Base-by-base conservation (phyloP, 202 grass and related monocot genomes). In the Digitaria exilis region DNA sequence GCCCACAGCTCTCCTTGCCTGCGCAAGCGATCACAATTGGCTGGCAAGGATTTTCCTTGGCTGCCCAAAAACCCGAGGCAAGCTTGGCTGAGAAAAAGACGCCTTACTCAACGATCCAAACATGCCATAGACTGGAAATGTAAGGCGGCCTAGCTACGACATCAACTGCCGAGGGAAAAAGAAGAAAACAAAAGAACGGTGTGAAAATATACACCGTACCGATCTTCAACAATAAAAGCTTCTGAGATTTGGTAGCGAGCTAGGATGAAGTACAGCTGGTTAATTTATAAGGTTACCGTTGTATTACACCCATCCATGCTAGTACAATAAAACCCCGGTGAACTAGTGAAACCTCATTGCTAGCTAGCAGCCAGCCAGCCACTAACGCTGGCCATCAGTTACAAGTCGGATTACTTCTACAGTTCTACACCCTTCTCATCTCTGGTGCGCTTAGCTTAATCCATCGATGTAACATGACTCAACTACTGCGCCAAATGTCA, bases 381-480 rank as follows among this genome's bases (percentile, higher is more conserved):
- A 68, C 18, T 11, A 18, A 32, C 19, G 26, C 71, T 75, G 24
- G 18, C 9, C 24, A 65, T 31, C 46, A 56, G 46, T 55, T 64
- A 22, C 31, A 42, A 64, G 44, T 21, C 54, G 25, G 68, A 5
- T 37, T 69, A 30, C 43, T 28, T 51, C 3, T 1, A 67, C 51
- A n/a, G n/a, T n/a, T n/a, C 37, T 39, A 39, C 37, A 30, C 17
- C 51, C 39, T 45, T 71, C 48, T n/a, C n/a, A n/a, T n/a, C n/a
- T n/a, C n/a, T n/a, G n/a, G n/a, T n/a, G n/a, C n/a, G n/a, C n/a
- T n/a, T n/a, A n/a, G n/a, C n/a, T 18, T 69, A 69, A 59, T 80
- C 22, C 58, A 84, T 79, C 22, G 49, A 80, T 75, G 50, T 15
- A 75, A 60, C 60, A 83, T 65, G 79, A 87, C 65, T 30, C 56